A percentile compares a stretch with the other conserved stretches of the same genome.
phyloP scores from a whole-genome alignment of 805 yeast genomes.

The Candida easanensis region DNA sequence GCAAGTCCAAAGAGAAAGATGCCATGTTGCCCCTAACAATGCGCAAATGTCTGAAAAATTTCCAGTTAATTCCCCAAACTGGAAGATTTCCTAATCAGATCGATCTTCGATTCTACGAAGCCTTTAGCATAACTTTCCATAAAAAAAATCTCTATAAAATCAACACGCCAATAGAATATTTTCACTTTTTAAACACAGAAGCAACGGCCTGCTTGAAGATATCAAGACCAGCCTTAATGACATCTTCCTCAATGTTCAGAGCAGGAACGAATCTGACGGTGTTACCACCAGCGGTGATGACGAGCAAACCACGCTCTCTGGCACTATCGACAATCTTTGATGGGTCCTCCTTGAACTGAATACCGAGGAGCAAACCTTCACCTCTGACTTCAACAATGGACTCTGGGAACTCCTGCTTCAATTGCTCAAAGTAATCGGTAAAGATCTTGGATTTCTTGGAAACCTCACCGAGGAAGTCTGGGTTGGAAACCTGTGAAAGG shows the following conservation, averaged over 20 bases:
- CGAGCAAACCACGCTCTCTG: conserved; percentile 74
- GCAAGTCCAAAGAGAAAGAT: too few relatives aligned
- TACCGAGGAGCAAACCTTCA: conserved; percentile 81
- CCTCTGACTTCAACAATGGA: conserved; percentile 75
- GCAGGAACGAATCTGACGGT: conserved; percentile 93
- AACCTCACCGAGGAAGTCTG: conserved; percentile 60
- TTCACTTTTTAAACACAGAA: conserved; percentile 21
- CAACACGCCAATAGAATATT: background rate
- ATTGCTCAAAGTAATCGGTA: conserved; percentile 42
- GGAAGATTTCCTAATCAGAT: too few relatives aligned
- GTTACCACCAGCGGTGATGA: conserved; percentile 90
- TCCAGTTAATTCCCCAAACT: too few relatives aligned
- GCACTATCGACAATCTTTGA: conserved; percentile 59
- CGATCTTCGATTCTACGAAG: too few relatives aligned
- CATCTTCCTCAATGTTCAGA: conserved; percentile 71
- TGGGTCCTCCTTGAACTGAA: conserved; percentile 71
- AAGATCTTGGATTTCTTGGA: conserved; percentile 57
- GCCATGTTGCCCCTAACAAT: too few relatives aligned
- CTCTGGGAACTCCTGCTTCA: conserved; percentile 56
- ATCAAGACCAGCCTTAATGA: conserved; percentile 66
- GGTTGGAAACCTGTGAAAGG: conserved; percentile 59
- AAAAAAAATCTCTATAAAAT: too few relatives aligned
- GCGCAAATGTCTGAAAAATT: too few relatives aligned
- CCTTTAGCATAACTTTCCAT: too few relatives aligned
- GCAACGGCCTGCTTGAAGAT: conserved; percentile 59